Base-by-base conservation (phyloP, 805 yeast species). In the Metschnikowia drakensbergensis region DNA sequence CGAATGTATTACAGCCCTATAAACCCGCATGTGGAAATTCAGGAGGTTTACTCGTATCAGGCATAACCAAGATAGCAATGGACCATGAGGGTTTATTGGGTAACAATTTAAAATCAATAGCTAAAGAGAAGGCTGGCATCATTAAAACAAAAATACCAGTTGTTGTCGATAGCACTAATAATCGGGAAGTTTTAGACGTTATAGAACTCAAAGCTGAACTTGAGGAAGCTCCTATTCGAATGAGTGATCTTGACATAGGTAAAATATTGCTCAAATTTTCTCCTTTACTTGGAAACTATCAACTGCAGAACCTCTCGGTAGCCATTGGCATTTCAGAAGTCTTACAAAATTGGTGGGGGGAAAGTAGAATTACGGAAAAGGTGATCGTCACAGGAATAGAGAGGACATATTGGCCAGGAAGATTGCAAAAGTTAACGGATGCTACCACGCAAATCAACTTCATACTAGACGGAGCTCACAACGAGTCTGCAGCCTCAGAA, bases 391-490 rank as follows among this genome's bases (percentile, higher is more conserved):
- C 59, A 6, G 96, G 97, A 0, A 65, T 91, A 0, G 44, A 58
- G 1, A 45, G 55, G 0, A 83, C 90, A 0, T 53, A 56, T 6
- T 91, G 98, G 98, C 96, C 96, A 0, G 98, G 97, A 0, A 70
- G 99, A 51, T 67, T 94, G 45, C 96, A 94, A 58, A 49, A 59
- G 1, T 45, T 66, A 1, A 43, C 45, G 1, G 57, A 62, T 23
- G 44, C 63, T 2, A 54, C 63, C 1, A 45, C 73, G 1, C 58
- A 56, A 5, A 49, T 49, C 0, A 53, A 58, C 1, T 64, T 82
- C 0, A 65, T 94, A 3, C 59, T 94, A 2, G 98, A 92, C 67
- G 98, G 98, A 2, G 97, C 98, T 0, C 98, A 94, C 63, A 94
- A 94, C 62, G 82, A 81, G 5, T 81, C 83, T 51, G 96, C 97